Base-by-base conservation (phyloP, 495 filamentous ascomycete species). In the Xylaria cubensis region DNA sequence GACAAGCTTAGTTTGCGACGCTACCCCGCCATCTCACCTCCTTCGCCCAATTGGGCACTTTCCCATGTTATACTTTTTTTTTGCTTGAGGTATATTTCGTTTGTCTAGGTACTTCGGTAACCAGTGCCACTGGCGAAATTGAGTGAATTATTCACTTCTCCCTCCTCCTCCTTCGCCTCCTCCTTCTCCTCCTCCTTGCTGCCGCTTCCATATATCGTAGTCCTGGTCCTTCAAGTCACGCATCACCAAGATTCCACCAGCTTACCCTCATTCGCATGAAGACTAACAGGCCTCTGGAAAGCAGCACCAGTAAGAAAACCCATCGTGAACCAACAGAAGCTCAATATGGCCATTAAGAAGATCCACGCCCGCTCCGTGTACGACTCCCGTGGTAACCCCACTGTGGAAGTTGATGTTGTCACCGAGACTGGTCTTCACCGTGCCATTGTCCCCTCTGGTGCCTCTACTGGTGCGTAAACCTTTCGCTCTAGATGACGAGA, bases 311-410 rank as follows among this genome's bases (percentile, higher is more conserved):
- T 21, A 36, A 46, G 8, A 32, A 41, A 46, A 39, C 36, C 21
- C 26, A 29, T 21, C 32, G 17, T 34, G 48, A 51, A 64, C 29
- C 39, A 34, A 15, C 29, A 48, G 46, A 42, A 64, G 15, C 34
- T 15, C 48, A 72, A 72, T 1, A 99, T 98, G 97, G 86, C 91
- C 80, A 98, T 99, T 88, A 90, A 92, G 82, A 98, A 98, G 90
- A 93, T 99, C 84, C 94, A 98, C 90, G 97, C 96, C 80, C 95
- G 97, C 80, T 93, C 91, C 75, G 94, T 99, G 86, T 99, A 99
- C 89, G 97, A 99, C 90, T 98, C 96, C 82, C 97, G 97, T 81
- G 97, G 96, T 81, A 98, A 97, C 88, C 94, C 94, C 75, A 97
- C 94, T 82, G 93, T 95, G 78, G 85, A 88, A 82, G 97, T 98